Base-by-base conservation (phyloP, 441 rosid species). In the Pelargonium myrrhifolium region DNA sequence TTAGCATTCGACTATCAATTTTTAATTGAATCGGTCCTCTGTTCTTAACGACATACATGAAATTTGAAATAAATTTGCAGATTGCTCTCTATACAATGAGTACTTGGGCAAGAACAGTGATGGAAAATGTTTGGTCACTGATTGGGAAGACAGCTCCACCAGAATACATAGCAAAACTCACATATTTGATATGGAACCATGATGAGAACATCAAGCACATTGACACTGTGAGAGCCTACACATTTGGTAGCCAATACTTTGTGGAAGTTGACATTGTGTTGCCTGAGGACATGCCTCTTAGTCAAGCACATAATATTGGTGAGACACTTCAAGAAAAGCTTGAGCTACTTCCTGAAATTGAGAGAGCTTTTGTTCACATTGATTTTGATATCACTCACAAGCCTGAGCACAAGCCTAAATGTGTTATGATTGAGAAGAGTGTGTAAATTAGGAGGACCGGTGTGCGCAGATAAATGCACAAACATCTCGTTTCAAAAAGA, bases 261-360 rank as follows among this genome's bases (percentile, higher is more conserved):
- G 95, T 84, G 42, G 95, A 89, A 68, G 95, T 75, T 0, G 82
- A 86, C 64, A 77, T 89, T 21, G 92, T 86, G 4, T 59, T 89
- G 66, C 90, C 89, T 0, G 83, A 76, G 28, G 89, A 86, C 58
- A 89, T 86, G 89, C 58, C 78, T 0, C 78, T 88, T 5, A 71
- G 65, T 22, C 72, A 79, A 42, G 89, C 95, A 9, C 95, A 88
- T 59, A 81, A 86, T 68, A 84, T 88, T 9, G 95, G 89, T 0
- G 92, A 88, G 78, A 66, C 87, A 11, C 90, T 89, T 61, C 89
- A 89, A 28, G 89, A 85, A 73, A 89, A 89, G 85, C 81, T 89
- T 1, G 90, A 86, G 68, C 80, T 75, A 42, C 86, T 89, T 51
- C 80, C 84, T 14, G 83, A 89, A 62, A 90, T 86, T 18, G 95